Base-by-base conservation (phyloP, 2,329 filamentous ascomycete genomes). In the Fusarium sp. region DNA sequence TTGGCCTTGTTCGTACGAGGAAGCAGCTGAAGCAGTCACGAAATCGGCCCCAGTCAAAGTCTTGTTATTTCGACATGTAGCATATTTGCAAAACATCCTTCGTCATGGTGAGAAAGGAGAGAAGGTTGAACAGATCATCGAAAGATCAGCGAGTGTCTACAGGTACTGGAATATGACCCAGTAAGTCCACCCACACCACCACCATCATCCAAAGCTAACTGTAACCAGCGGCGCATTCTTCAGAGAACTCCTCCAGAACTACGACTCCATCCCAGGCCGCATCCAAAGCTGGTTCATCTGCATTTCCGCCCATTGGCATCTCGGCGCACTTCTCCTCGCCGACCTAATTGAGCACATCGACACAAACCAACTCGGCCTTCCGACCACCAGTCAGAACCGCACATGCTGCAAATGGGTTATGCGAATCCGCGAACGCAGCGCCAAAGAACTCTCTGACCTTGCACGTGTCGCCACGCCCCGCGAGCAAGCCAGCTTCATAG, bases 261-360 rank as follows among this genome's bases (percentile, higher is more conserved):
- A 87, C 59, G 76, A 82, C n/a, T 71, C 76, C 0, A 80, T 89
- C 1, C 85, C 86, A 0, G 70, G 81, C 3, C 84, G 84, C 4
- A 82, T 89, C 8, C 86, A 87, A 66, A 86, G 86, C 17, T 90
- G 87, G 87, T 88, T 88, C 57, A 79, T 87, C 10, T 84, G 86
- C 59, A 82, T 90, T 33, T 79, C 83, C 0, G 83, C 83, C 0
- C 87, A 88, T 62, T 89, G 86, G 86, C 85, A 88, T 66, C 81
- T 90, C 1, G 87, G 82, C 1, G 79, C 81, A 0, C 80, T 90
- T 42, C 80, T 89, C 28, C 76, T 89, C 4, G 85, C 86, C 28
- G 87, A 90, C 58, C 73, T 84, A 7, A 76, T 90, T n/a, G 82
- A 85, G 33, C 77, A 80, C 26, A 80, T 88, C 13, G 86, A 89